Evolutionary conservation across 148 eudicot genomes (phyloP).

Genomic region (Beta vulgaris): DNA sequence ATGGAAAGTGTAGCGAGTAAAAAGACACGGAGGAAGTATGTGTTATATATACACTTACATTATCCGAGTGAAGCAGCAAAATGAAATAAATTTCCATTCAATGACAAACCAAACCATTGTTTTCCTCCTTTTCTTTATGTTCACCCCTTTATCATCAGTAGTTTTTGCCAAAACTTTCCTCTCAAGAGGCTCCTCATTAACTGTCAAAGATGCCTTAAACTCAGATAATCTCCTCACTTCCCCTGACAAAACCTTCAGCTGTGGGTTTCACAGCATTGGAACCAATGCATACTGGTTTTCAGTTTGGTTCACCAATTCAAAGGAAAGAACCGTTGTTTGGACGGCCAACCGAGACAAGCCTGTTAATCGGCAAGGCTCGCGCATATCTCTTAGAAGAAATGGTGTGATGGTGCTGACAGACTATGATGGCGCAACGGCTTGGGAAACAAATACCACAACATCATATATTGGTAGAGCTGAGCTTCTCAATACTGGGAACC

Average conservation of each 20-base stretch:
- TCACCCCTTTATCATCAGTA: slow-evolving; percentile 10
- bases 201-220: slow-evolving; percentile 24
- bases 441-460: slow-evolving; percentile 43
- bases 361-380: slow-evolving; percentile 35
- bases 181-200: slow-evolving; percentile 13
- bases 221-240: slow-evolving; percentile 28
- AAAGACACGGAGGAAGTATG: no score
- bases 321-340: slow-evolving; percentile 37
- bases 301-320: slow-evolving; percentile 36
- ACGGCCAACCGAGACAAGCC: slow-evolving; percentile 46
- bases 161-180: slow-evolving; percentile 25
- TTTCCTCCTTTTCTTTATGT: slow-evolving; percentile 14
- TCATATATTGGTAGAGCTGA: slow-evolving; percentile 27
- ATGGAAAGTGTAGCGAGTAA: no score
- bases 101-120: slow-evolving; percentile 21
- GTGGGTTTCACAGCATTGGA: slow-evolving; percentile 32
- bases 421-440: slow-evolving; percentile 36
- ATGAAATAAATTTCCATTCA: background rate
- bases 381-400: slow-evolving; percentile 19
- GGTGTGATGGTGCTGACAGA: slow-evolving; percentile 40
- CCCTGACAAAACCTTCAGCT: slow-evolving; percentile 30
- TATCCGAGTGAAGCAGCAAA: background rate
- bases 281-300: slow-evolving; percentile 37
- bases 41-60: background rate
- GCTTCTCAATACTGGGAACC: slow-evolving; percentile 46